Base-by-base conservation (phyloP, 1,139 yeast species). In the Yamadazyma conglobata region DNA sequence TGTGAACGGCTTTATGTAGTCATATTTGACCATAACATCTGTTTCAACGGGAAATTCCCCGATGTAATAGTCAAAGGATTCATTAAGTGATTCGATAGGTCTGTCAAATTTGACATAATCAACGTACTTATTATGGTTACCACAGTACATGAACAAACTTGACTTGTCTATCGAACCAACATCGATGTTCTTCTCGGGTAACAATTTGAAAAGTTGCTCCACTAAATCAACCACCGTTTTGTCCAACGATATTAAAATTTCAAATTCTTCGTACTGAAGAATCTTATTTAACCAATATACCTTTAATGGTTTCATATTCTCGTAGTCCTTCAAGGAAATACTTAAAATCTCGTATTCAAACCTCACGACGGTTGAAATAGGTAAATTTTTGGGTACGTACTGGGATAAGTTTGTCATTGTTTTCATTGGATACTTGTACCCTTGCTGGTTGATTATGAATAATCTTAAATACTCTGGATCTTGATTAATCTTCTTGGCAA, bases 301-400 rank as follows among this genome's bases (percentile, higher is more conserved):
- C 37, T 71, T 75, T 22, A 89, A 59, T 6, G 76, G 58, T 39
- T 77, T 75, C 77, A 87, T 74, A 42, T 73, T 77, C 54, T 93
- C 98, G 46, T 82, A 73, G 40, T 88, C 94, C 22, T 64, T 70
- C 38, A 91, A 61, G 5, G 89, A 77, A 28, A 88, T 79, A 25
- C 77, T 81, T 46, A 93, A 68, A 2, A 83, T 59, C 48, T 89
- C 96, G 52, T 84, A 91, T 44, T 79, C 85, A 44, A 81, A 71
- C 8, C 70, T 64, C 53, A 58, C 59, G 31, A 53, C 58, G 35
- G 60, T 72, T 38, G 64, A 70, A 36, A 62, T 74, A 28, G 70
- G 69, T 40, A 63, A 63, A 14, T 64, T 61, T 42, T 69, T 73
- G 3, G 75, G 68, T 41, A 80, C 65, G 42, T 73, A 47, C 34